Percentiles rank a stretch among this genome's conserved stretches.
Evolutionary conservation across 2,329 filamentous ascomycete genomes (phyloP).

Genomic region (Fusarium beomiforme): DNA sequence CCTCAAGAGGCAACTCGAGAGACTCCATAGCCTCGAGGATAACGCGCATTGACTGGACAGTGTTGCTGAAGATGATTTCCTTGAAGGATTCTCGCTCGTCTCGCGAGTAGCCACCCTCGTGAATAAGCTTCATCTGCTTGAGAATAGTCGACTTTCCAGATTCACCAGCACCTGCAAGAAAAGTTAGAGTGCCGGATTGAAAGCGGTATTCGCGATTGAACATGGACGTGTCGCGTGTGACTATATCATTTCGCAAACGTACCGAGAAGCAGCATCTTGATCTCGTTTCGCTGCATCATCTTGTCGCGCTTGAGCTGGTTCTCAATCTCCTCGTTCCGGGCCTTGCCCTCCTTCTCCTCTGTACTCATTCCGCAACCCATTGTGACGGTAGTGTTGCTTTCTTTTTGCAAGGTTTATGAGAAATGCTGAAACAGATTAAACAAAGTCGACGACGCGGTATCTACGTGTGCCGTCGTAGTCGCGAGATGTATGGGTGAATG

Average conservation of each 20-base stretch:
- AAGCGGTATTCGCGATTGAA: not conserved
- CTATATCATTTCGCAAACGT: constrained; percentile 42
- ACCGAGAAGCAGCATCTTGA: constrained; percentile 99
- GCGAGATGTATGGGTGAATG: not conserved
- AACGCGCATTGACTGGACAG: constrained; percentile 75
- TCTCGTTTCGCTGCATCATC: constrained; percentile 99
- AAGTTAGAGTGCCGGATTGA: constrained; percentile 28
- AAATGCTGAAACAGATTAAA: constrained; percentile 16
- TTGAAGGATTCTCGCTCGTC: constrained; percentile 80
- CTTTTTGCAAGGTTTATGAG: constrained; percentile 25
- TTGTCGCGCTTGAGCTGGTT: constrained; percentile 99
- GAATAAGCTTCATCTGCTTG: constrained; percentile 99
- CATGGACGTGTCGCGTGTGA: not conserved
- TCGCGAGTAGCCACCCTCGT: constrained; percentile 97
- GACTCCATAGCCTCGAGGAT: constrained; percentile 77
- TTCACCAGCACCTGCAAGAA: constrained; percentile 87
- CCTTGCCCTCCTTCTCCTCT: constrained; percentile 99
- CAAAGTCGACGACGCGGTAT: constrained; percentile 33
- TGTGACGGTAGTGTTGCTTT: constrained; percentile 60
- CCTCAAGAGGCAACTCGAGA: constrained; percentile 82
- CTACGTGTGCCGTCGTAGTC: constrained; percentile 28
- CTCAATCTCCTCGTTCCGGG: constrained; percentile 99
- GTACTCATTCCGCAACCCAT: constrained; percentile 99
- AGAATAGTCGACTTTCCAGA: constrained; percentile 91
- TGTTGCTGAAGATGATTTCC: constrained; percentile 77